Evolutionary conservation across 169 alveolate genomes (phyloP).

Genomic region (Theileria parva): DNA sequence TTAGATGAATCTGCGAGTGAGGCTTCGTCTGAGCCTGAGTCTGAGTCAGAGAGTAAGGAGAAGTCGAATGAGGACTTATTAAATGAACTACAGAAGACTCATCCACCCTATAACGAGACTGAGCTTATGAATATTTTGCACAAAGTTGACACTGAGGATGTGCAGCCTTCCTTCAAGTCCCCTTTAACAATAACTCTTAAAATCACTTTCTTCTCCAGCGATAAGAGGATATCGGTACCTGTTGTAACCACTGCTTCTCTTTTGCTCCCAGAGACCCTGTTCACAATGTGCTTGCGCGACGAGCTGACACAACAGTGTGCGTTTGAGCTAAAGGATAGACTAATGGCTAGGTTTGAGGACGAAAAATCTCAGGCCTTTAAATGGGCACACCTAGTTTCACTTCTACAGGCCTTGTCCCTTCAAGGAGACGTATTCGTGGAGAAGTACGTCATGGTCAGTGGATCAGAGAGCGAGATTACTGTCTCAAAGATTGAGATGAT

Average conservation of each 20-base stretch:
- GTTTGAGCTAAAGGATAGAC: slow-evolving; percentile 18
- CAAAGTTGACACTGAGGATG: slow-evolving; percentile 27
- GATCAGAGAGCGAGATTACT: not conserved
- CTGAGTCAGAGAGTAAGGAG: not conserved
- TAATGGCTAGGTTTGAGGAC: slow-evolving; percentile 51
- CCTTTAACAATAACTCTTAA: slow-evolving; percentile 18
- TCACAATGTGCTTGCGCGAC: slow-evolving; percentile 27
- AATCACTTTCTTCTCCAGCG: slow-evolving; percentile 12
- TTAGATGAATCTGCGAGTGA: slow-evolving; percentile 2
- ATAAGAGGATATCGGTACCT: not conserved
- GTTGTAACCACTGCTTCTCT: slow-evolving; percentile 18
- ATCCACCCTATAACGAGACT: slow-evolving; percentile 34
- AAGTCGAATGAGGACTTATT: slow-evolving; percentile 17
- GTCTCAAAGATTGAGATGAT: not conserved
- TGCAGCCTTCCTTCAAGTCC: not conserved
- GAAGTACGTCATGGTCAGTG: slow-evolving; percentile 12
- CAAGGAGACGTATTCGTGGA: slow-evolving; percentile 32
- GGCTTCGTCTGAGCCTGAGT: slow-evolving; percentile 2
- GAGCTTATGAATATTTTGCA: slow-evolving; percentile 33
- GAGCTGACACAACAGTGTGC: slow-evolving; percentile 26
- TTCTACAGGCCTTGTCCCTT: slow-evolving; percentile 37
- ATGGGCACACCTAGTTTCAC: slow-evolving; percentile 56
- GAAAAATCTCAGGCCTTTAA: slow-evolving; percentile 33
- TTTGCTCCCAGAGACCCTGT: slow-evolving; percentile 4
- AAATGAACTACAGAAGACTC: not conserved